Evolutionary conservation across 2,329 filamentous ascomycete species (phyloP).

Genomic region (Alternaria solani): DNA sequence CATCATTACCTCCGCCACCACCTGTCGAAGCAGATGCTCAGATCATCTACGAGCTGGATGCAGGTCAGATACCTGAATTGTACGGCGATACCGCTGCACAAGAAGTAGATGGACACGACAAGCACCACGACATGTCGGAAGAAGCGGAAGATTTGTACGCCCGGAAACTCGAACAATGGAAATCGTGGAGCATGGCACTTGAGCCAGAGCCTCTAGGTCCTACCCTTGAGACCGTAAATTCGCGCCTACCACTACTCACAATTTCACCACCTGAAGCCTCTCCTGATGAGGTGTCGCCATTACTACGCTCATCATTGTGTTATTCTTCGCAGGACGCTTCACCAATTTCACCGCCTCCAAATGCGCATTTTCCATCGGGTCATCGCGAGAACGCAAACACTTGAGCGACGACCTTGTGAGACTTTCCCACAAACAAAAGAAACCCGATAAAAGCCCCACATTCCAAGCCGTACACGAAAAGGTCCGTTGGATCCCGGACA

Average conservation of each 20-base stretch:
- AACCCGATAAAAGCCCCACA: not conserved
- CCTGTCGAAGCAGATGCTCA: conserved; percentile 34
- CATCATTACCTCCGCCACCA: conserved; percentile 3
- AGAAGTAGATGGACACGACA: conserved; percentile 22
- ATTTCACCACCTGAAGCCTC: conserved; percentile 13
- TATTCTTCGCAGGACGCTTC: conserved; percentile 1
- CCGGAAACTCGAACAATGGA: conserved; percentile 20
- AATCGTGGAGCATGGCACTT: conserved; percentile 13
- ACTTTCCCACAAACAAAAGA: not conserved
- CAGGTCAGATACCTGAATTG: conserved; percentile 30
- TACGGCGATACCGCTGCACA: conserved; percentile 25
- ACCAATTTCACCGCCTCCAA: conserved; percentile 17
- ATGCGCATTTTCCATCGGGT: conserved; percentile 14
- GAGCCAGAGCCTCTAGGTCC: not conserved
- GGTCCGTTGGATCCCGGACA: not conserved
- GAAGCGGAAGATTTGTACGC: conserved; percentile 21
- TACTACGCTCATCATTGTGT: conserved; percentile 16
- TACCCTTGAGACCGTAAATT: not conserved
- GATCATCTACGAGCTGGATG: conserved; percentile 34
- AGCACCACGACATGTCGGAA: not conserved
- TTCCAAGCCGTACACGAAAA: not conserved
- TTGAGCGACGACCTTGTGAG: not conserved
- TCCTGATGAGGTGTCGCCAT: conserved; percentile 16
- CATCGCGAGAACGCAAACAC: not conserved
- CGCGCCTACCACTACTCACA: conserved; percentile 9